These are phyloP conservation scores for Lichtheimia corymbifera DNA, from an alignment of 371 early-diverging fungal genomes.

Conservation along the genomic window DNA sequence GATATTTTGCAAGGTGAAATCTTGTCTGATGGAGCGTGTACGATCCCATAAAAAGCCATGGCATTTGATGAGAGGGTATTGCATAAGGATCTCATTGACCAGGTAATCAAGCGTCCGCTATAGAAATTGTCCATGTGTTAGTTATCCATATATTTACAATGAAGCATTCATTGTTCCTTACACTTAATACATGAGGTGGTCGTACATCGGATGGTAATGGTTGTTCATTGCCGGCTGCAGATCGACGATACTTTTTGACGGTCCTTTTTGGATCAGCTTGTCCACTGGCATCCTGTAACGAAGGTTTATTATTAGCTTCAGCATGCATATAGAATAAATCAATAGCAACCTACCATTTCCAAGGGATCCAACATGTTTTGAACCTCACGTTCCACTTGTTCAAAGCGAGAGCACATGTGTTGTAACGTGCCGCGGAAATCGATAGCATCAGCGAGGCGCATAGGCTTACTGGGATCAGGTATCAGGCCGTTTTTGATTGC, in stretches of 20 bases:
- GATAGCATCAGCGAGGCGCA: constrained; percentile 66
- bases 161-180: constrained; percentile 24
- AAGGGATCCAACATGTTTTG: constrained; percentile 72
- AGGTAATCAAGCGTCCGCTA: constrained; percentile 81
- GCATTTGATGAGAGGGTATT: constrained; percentile 58
- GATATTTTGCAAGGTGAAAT: constrained; percentile 86
- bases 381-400: constrained; percentile 84
- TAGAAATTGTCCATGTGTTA: background rate
- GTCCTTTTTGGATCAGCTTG: constrained; percentile 61
- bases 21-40: constrained; percentile 84
- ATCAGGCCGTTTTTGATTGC: constrained; percentile 56
- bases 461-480: constrained; percentile 59
- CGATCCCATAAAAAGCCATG: constrained; percentile 91
- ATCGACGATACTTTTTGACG: constrained; percentile 86
- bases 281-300: constrained; percentile 47
- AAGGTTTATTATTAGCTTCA: constrained; percentile 29
- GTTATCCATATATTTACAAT: background rate
- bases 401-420: constrained; percentile 91
- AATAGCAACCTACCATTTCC: constrained; percentile 57
- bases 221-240: constrained; percentile 88
- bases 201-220: constrained; percentile 91
- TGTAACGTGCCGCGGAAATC: constrained; percentile 78
- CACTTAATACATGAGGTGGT: constrained; percentile 71
- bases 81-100: constrained; percentile 59
- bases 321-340: background rate